Evolutionary conservation across 2,329 filamentous ascomycete genomes (phyloP).

Genomic region (Fusarium paranaense): DNA sequence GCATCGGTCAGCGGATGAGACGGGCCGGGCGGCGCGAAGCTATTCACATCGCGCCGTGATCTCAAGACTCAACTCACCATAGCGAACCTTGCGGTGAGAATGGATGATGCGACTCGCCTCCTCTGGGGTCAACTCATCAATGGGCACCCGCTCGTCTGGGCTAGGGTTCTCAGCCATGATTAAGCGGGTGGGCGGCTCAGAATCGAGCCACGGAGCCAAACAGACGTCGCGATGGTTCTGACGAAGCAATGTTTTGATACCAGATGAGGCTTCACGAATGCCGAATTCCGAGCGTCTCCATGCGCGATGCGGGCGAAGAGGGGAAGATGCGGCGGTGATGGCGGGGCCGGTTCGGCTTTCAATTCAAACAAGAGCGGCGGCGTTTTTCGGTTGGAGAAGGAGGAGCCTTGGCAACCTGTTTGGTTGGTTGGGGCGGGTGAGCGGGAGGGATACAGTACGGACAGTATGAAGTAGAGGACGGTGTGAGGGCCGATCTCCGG

Average conservation of each 20-base stretch:
- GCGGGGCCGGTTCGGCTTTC: slow-evolving; percentile 43
- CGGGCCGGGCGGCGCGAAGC: slow-evolving; percentile 19
- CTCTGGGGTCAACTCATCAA: slow-evolving; percentile 71
- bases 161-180: slow-evolving; percentile 60
- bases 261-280: slow-evolving; percentile 47
- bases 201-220: slow-evolving; percentile 40
- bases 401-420: slow-evolving; percentile 19
- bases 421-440: slow-evolving; percentile 25
- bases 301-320: slow-evolving; percentile 39
- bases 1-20: slow-evolving; percentile 23
- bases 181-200: slow-evolving; percentile 39
- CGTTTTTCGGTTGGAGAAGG: slow-evolving; percentile 3
- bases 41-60: slow-evolving; percentile 21
- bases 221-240: slow-evolving; percentile 35
- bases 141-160: slow-evolving; percentile 57
- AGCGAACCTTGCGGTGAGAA: slow-evolving; percentile 75
- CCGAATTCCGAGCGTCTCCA: slow-evolving; percentile 52
- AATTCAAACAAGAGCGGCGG: slow-evolving; percentile 1
- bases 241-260: slow-evolving; percentile 42
- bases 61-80: slow-evolving; percentile 61
- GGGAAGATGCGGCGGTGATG: slow-evolving; percentile 38
- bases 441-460: neutral
- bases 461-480: slow-evolving; percentile 12
- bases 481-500: slow-evolving; percentile 16
- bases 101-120: slow-evolving; percentile 77